Base-by-base conservation (phyloP, 2,329 filamentous ascomycete genomes). In the Juglanconis sp. region DNA sequence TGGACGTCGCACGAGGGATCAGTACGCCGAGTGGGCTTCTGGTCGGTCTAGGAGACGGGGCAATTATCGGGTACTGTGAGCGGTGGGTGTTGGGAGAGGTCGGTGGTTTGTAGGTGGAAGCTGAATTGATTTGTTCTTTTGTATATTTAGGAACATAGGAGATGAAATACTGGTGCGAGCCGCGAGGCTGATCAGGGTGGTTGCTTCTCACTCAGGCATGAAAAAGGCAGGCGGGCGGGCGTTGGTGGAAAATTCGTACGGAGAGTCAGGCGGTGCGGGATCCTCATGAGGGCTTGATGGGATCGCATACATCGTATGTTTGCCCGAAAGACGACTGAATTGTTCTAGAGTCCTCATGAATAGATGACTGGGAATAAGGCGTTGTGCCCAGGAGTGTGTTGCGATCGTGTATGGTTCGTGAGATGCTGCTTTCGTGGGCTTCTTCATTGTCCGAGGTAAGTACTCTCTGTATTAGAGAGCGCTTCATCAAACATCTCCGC, bases 1-100 rank as follows among this genome's bases (percentile, higher is more conserved):
- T 30, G 53, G 53, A 11, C 40, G 53, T 40, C 57, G 44, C 10
- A 54, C 51, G 30, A 54, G 55, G 36, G 56, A 59, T 31, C 60
- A 62, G 40, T 62, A 62, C 36, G 50, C 55, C 11, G 53, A 44
- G 31, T 60, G 56, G 60, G 15, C 34, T 35, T 46, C 53, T 3
- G 56, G 59, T 5, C 54, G 47, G 53, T 36, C 56, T 34, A 59
- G 60, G 31, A 51, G 60, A 53, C 49, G 57, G 10, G 60, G 60
- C 10, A 53, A 62, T 30, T 60, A 60, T 17, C 42, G 60, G 5
- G 53, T 62, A 48, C 57, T 60, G 11, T 60, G 38, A 52, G 48
- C 13, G 11, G 11, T 10, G 15, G 11, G 17, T 32, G 24, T 35
- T 15, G 9, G 5, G 34, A 47, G 24, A 24, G 24, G 24, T 24